Evolutionary conservation across 2,329 filamentous ascomycete species (phyloP).

Genomic region (Fusarium sp.): DNA sequence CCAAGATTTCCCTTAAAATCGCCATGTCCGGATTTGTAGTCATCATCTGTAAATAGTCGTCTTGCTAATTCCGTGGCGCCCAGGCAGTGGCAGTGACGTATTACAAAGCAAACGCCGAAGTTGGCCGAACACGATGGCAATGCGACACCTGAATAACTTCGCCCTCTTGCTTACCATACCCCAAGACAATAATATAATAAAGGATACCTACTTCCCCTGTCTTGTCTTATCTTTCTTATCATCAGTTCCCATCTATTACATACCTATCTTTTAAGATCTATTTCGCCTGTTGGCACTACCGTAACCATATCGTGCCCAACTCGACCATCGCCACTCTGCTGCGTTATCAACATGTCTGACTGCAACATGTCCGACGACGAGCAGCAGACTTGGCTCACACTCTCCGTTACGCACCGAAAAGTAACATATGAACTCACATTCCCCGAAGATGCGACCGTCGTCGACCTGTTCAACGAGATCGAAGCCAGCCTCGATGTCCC

Average conservation of each 20-base stretch:
- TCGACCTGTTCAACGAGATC: slow-evolving; percentile 73
- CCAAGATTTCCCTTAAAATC: not conserved
- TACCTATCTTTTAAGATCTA: not conserved
- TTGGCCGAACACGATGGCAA: slow-evolving; percentile 42
- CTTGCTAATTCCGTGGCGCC: slow-evolving; percentile 11
- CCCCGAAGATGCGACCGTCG: slow-evolving; percentile 62
- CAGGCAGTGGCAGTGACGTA: slow-evolving; percentile 54
- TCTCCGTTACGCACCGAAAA: slow-evolving; percentile 65
- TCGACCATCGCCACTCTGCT: slow-evolving; percentile 29
- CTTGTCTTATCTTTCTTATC: slow-evolving; percentile 20
- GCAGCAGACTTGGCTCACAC: slow-evolving; percentile 55
- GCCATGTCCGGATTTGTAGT: slow-evolving; percentile 10
- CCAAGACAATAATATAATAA: slow-evolving; percentile 9
- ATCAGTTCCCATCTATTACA: not conserved
- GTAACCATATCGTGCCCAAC: slow-evolving; percentile 18
- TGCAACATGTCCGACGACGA: slow-evolving; percentile 37
- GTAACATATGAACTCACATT: slow-evolving; percentile 62
- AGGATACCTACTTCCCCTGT: not conserved
- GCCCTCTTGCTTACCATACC: slow-evolving; percentile 9
- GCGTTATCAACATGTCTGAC: slow-evolving; percentile 39
- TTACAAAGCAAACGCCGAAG: slow-evolving; percentile 60
- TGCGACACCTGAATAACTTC: slow-evolving; percentile 4
- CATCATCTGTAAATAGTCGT: slow-evolving; percentile 1
- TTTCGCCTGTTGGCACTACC: slow-evolving; percentile 15
- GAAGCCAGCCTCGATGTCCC: slow-evolving; percentile 71